Evolutionary conservation across 257 asterid genomes (phyloP).

Genomic region (Penstemon barbatus): DNA sequence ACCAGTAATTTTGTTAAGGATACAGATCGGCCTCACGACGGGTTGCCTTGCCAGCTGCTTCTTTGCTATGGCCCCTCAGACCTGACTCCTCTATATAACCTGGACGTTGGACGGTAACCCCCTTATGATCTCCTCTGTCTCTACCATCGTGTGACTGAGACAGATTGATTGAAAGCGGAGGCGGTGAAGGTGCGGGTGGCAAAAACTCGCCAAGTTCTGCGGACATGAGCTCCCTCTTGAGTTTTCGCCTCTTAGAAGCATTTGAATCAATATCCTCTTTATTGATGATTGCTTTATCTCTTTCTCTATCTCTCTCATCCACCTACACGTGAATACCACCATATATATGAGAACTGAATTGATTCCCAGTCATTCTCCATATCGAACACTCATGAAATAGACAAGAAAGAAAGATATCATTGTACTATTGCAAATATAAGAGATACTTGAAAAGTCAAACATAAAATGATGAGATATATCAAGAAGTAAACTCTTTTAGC

Average conservation of each 20-base stretch:
- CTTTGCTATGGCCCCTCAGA: slow-evolving; percentile 77
- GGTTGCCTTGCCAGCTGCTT: slow-evolving; percentile 60
- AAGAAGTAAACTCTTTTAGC: slow-evolving; percentile 8
- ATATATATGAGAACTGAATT: slow-evolving; percentile 10
- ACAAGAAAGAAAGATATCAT: slow-evolving; percentile 15
- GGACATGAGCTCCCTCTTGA: slow-evolving; percentile 78
- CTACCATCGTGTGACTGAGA: slow-evolving; percentile 70
- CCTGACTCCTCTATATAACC: slow-evolving; percentile 82
- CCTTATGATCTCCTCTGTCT: slow-evolving; percentile 87
- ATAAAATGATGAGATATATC: slow-evolving; percentile 12
- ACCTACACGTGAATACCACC: slow-evolving; percentile 44
- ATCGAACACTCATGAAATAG: slow-evolving; percentile 16
- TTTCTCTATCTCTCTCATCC: slow-evolving; percentile 83
- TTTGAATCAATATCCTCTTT: slow-evolving; percentile 82
- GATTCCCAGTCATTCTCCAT: slow-evolving; percentile 12
- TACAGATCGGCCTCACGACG: slow-evolving; percentile 91
- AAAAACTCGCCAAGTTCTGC: slow-evolving; percentile 94
- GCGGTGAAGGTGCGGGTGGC: slow-evolving; percentile 60
- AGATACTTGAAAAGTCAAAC: background rate
- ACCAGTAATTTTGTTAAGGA: slow-evolving; percentile 45
- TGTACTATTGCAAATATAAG: background rate
- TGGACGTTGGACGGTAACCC: slow-evolving; percentile 59
- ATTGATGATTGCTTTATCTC: slow-evolving; percentile 55
- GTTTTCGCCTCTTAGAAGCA: slow-evolving; percentile 90
- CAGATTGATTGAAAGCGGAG: slow-evolving; percentile 55